Conservation (phyloP, 2,329 filamentous ascomycete species). For the Aspergillus latus region DNA sequence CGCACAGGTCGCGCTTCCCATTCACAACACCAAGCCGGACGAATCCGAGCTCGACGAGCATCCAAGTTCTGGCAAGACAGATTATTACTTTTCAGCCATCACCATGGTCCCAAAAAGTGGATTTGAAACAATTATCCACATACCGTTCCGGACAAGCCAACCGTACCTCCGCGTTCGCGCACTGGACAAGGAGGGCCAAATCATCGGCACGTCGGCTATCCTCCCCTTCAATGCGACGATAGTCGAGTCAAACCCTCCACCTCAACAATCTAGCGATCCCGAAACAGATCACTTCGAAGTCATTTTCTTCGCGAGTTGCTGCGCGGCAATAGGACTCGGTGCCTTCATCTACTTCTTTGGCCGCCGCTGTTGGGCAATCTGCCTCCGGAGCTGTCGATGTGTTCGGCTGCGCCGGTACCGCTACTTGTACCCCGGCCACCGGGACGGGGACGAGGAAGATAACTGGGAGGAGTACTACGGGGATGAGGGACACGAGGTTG, state of each 20-base stretch:
- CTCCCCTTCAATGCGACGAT: conserved; percentile 25
- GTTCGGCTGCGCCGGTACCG: not conserved
- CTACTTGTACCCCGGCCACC: not conserved
- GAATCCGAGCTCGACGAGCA: not conserved
- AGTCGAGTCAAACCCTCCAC: conserved; percentile 10
- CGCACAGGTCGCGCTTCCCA: not conserved
- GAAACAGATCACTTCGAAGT: not conserved
- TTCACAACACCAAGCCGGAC: not conserved
- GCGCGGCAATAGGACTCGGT: not conserved
- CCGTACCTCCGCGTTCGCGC: conserved; percentile 25
- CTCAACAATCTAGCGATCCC: not conserved
- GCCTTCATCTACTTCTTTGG: conserved; percentile 2
- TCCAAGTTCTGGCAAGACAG: not conserved
- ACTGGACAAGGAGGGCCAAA: conserved; percentile 22
- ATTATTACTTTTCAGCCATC: conserved; percentile 19
- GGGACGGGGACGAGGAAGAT: not conserved
- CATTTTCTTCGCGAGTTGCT: not conserved
- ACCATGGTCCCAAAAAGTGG: conserved; percentile 25
- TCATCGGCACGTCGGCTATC: conserved; percentile 20
- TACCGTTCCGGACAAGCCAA: conserved; percentile 18
- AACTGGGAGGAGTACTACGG: not conserved
- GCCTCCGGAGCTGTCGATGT: not conserved
- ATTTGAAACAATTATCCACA: conserved; percentile 30
- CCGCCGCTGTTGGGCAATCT: not conserved
- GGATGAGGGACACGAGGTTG: not conserved